Base-by-base conservation (phyloP, 306 rosid genomes). In the Begonia peltatifolia region DNA sequence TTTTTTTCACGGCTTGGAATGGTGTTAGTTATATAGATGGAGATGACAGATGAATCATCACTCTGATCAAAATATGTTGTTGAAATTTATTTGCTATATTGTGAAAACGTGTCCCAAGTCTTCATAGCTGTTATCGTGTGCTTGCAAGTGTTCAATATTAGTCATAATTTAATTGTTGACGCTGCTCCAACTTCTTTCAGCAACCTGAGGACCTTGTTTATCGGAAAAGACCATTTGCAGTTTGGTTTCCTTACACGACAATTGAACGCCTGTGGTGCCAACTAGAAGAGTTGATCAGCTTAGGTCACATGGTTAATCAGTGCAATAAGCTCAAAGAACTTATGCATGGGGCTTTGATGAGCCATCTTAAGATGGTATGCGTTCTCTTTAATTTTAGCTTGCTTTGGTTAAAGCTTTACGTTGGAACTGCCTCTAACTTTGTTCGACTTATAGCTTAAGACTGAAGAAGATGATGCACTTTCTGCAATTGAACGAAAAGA, bases 241-340 rank as follows among this genome's bases (percentile, higher is more conserved):
- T 69, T 65, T 90, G 92, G 89, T 85, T 90, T 63, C 94, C 97
- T 2, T 90, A 80, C 78, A 83, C 87, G 50, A 73, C 84, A 36
- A 66, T 90, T 53, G 87, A 85, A 71, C 84, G 67, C 43, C 76
- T 90, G 14, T 76, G 84, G 50, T 65, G 64, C 79, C 77, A 66
- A 63, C 83, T 90, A 2, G 99, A 90, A 61, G 99, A 85, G 63
- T 63, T 64, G 57, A 76, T 77, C 53, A 50, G 62, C 11, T 67
- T 49, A 42, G 99, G 95, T 50, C 81, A 74, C 84, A 85, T 80
- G 95, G 92, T 73, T 59, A 94, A 85, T 58, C 87, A 81, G 53
- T 90, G 84, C 44, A 74, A 63, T 41, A 86, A 80, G 74, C 92
- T 86, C 68, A 90, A 63, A 71, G 62, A 50, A 56, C 76, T 76